These are phyloP conservation scores for Candida vaughaniae DNA, from an alignment of 805 yeast species.

Conservation along the genomic window DNA sequence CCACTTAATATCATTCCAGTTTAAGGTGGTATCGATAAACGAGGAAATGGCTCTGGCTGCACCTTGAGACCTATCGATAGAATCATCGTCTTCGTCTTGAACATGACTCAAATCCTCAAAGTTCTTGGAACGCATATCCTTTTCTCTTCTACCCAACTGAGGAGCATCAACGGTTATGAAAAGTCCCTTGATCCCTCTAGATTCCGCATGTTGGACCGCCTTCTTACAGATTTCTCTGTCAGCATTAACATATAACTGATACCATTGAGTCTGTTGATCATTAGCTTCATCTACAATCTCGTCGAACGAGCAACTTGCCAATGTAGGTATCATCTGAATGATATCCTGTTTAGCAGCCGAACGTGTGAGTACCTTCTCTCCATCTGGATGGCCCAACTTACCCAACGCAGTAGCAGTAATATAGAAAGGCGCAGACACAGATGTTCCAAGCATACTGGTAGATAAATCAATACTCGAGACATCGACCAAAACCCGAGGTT, in stretches of 20 bases:
- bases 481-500: constrained; percentile 79
- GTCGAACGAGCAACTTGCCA: constrained; percentile 85
- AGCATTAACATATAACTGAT: constrained; percentile 79
- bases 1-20: constrained; percentile 42
- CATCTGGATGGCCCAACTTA: constrained; percentile 88
- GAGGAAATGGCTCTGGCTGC: constrained; percentile 86
- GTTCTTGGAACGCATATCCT: constrained; percentile 71
- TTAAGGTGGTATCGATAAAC: constrained; percentile 55
- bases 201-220: constrained; percentile 69
- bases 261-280: constrained; percentile 79
- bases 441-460: constrained; percentile 74
- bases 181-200: constrained; percentile 73
- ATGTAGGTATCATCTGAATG: constrained; percentile 90
- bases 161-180: constrained; percentile 95
- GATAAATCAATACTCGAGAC: constrained; percentile 70
- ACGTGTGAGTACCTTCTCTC: constrained; percentile 81
- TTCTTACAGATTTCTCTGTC: constrained; percentile 64
- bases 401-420: constrained; percentile 92
- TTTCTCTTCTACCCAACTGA: constrained; percentile 85
- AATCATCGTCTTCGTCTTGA: constrained; percentile 47
- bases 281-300: constrained; percentile 74
- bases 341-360: constrained; percentile 70
- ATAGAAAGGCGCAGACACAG: constrained; percentile 76
- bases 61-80: constrained; percentile 69
- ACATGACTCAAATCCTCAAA: constrained; percentile 46